Percentiles rank a stretch among this genome's conserved stretches.
phyloP scores from a whole-genome alignment of 176 grass and related monocot species.

The Cymbopogon citratus region DNA sequence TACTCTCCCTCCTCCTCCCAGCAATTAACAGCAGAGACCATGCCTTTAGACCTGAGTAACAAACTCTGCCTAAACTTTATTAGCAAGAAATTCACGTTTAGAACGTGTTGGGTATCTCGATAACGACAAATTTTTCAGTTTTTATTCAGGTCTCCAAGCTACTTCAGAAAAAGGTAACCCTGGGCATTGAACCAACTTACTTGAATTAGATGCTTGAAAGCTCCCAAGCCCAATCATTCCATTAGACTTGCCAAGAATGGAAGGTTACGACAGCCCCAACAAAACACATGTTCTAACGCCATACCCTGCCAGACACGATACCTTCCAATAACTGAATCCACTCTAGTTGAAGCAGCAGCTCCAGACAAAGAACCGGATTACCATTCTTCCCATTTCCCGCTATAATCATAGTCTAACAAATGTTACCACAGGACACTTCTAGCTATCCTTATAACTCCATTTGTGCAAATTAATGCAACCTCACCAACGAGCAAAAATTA shows the following conservation, averaged over 20 bases:
- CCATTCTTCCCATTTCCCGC: neutral
- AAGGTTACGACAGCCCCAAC: neutral
- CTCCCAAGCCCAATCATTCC: neutral
- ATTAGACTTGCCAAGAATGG: slow-evolving; percentile 13
- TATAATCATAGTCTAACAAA: slow-evolving; percentile 5
- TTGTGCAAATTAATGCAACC: neutral
- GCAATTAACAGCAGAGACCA: neutral
- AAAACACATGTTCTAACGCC: slow-evolving; percentile 2
- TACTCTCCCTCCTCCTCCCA: neutral
- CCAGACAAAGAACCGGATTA: neutral
- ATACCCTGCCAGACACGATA: neutral
- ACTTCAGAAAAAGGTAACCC: slow-evolving; percentile 1
- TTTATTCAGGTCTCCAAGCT: neutral
- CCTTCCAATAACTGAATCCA: neutral
- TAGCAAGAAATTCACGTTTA: neutral
- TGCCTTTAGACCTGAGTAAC: neutral
- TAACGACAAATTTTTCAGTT: neutral
- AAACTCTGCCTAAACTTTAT: neutral
- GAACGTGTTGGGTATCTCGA: neutral
- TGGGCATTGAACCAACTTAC: neutral
- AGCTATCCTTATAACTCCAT: neutral
- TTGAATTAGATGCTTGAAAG: slow-evolving; percentile 10
- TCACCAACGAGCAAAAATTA: neutral
- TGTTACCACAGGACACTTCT: neutral
- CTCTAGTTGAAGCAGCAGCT: neutral